Conservation (phyloP, 257 asterid species). For the Ajuga chamaepitys region DNA sequence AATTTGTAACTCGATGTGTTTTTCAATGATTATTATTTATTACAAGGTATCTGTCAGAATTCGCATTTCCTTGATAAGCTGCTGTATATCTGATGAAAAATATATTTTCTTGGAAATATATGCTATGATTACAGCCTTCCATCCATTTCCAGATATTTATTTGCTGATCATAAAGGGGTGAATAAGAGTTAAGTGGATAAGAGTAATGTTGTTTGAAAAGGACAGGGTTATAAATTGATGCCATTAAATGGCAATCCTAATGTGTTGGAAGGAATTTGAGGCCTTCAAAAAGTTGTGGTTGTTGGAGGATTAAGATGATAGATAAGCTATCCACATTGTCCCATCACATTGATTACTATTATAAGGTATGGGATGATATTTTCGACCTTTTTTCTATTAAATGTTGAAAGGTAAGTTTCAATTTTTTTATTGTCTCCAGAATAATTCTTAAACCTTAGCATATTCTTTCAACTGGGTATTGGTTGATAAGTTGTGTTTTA, state of each 20-base stretch:
- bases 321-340: slow-evolving; percentile 21
- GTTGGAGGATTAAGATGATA: slow-evolving; percentile 5
- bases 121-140: not conserved
- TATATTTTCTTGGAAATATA: too few relatives aligned
- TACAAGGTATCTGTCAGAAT: not conserved
- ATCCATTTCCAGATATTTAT: not conserved
- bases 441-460: slow-evolving; percentile 13
- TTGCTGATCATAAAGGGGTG: not conserved
- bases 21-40: not conserved
- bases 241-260: slow-evolving; percentile 17
- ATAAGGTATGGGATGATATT: not conserved
- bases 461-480: too few relatives aligned
- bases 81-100: not conserved
- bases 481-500: too few relatives aligned
- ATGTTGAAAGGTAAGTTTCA: slow-evolving; percentile 21
- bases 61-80: not conserved
- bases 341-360: not conserved
- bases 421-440: slow-evolving; percentile 6
- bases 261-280: slow-evolving; percentile 3
- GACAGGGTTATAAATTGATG: slow-evolving; percentile 22
- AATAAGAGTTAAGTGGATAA: not conserved
- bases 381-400: slow-evolving; percentile 8
- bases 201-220: not conserved
- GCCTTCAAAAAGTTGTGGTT: slow-evolving; percentile 20
- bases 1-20: slow-evolving; percentile 27